Evolutionary conservation across 164 flowering plant genomes (phyloP), one percentile per base, ranked within the genome.

Genomic region (Sedum album): DNA sequence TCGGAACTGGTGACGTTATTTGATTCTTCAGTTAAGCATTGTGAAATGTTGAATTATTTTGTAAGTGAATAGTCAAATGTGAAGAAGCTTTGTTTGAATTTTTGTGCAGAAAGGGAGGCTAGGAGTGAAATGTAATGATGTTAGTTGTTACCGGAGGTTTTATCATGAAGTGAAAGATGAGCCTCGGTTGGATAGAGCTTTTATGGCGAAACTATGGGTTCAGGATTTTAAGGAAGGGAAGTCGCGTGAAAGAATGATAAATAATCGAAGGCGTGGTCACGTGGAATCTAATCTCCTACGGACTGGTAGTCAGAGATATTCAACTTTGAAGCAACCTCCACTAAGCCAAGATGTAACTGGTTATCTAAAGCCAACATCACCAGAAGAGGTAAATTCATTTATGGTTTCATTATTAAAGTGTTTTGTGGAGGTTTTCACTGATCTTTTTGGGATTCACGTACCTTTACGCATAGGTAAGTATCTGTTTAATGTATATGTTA

Each of bases 171-270:
- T n/a, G 66, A 35, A 39, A 21, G 68, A 65, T 66, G 85, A 76
- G 66, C 75, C 83, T 57, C 38, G 48, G 17, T 70, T 88, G 75
- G 79, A 73, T 71, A 79, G 98, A 63, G 87, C 88, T 60, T 85
- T 86, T 72, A 74, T 88, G 9, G 89, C 76, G 6, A 75, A 82
- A 73, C 85, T 86, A 8, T 90, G 96, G 98, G 60, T 78, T 69
- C 76, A 65, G 21, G 96, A 93, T 74, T 72, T 33, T 66, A 83
- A 77, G 75, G 68, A 63, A 70, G 11, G 60, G 64, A 74, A 51
- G 21, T 38, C 68, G 17, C 67, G 39, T 36, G 77, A 25, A 26
- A 84, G 71, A 71, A 76, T 73, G 76, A 78, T 60, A 36, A 63
- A 31, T 33, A 81, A 73, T 71, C 31, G 38, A 65, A 70, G 51